Conservation (phyloP, 2,329 filamentous ascomycete genomes). For the Trichoderma cornu-damae region DNA sequence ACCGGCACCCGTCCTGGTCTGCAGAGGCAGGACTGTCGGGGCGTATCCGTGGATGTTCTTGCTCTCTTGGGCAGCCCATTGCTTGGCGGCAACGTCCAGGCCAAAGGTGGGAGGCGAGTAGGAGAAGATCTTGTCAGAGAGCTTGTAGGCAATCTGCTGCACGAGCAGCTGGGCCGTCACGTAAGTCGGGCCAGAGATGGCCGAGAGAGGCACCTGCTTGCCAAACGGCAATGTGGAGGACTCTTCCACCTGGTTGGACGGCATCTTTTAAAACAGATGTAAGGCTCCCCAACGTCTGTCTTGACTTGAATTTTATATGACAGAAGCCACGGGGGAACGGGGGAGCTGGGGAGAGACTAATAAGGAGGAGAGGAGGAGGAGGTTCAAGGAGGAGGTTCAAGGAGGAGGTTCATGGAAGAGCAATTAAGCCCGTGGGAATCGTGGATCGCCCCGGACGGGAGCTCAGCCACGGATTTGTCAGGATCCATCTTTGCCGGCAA, state of each 20-base stretch:
- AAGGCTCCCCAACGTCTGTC: background rate
- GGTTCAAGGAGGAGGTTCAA: constrained; percentile 1
- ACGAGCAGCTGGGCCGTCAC: constrained; percentile 88
- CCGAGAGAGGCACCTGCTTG: constrained; percentile 48
- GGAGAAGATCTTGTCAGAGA: constrained; percentile 96
- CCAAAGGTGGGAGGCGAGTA: constrained; percentile 94
- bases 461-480: constrained; percentile 28
- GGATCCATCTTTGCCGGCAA: constrained; percentile 21
- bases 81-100: constrained; percentile 74
- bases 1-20: constrained; percentile 85
- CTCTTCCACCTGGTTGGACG: constrained; percentile 14
- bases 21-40: constrained; percentile 71
- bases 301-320: background rate
- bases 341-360: background rate
- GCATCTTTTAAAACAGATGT: constrained; percentile 8
- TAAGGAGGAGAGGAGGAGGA: constrained; percentile 15
- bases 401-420: constrained; percentile 16
- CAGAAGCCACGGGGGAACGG: background rate
- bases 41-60: constrained; percentile 77
- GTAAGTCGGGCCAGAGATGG: constrained; percentile 83
- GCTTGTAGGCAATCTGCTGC: constrained; percentile 89
- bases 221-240: constrained; percentile 55
- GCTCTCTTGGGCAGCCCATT: constrained; percentile 66
- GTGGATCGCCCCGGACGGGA: constrained; percentile 21
- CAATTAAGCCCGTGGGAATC: constrained; percentile 15